Evolutionary conservation across 2,329 filamentous ascomycete species (phyloP).

Genomic region (Mariannaea elegans): DNA sequence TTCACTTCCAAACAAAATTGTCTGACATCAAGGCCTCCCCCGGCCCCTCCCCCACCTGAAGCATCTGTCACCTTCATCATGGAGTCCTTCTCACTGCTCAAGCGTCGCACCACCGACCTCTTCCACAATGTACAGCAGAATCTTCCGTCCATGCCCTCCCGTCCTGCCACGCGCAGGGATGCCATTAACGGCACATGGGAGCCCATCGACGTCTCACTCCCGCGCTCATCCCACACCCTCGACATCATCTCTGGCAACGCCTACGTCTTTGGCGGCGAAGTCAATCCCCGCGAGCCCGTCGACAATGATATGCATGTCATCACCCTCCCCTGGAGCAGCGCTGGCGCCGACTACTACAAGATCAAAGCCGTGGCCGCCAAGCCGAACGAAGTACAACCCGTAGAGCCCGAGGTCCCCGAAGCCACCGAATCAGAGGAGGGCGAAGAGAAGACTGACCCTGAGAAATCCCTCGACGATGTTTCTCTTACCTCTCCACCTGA

Average conservation of each 20-base stretch:
- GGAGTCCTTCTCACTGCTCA: slow-evolving; percentile 63
- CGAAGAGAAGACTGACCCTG: slow-evolving; percentile 22
- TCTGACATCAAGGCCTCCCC: slow-evolving; percentile 4
- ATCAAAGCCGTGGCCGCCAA: slow-evolving; percentile 60
- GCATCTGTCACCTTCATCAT: slow-evolving; percentile 28
- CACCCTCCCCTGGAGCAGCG: slow-evolving; percentile 65
- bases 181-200: slow-evolving; percentile 68
- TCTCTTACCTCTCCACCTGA: slow-evolving; percentile 47
- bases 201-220: slow-evolving; percentile 65
- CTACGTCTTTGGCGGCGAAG: slow-evolving; percentile 82
- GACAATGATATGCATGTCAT: slow-evolving; percentile 78
- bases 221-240: slow-evolving; percentile 78
- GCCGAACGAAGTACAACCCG: slow-evolving; percentile 35
- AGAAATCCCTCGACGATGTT: slow-evolving; percentile 54
- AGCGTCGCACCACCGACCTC: slow-evolving; percentile 64
- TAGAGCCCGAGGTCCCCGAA: slow-evolving; percentile 21
- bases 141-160: slow-evolving; percentile 49
- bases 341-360: slow-evolving; percentile 66
- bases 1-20: neutral
- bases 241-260: slow-evolving; percentile 64
- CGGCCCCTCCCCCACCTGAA: slow-evolving; percentile 11
- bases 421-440: slow-evolving; percentile 20
- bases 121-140: slow-evolving; percentile 60
- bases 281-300: slow-evolving; percentile 70
- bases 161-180: slow-evolving; percentile 33